Base-by-base conservation (phyloP, 352 stramenopile genomes). In the Lagenidium giganteum region DNA sequence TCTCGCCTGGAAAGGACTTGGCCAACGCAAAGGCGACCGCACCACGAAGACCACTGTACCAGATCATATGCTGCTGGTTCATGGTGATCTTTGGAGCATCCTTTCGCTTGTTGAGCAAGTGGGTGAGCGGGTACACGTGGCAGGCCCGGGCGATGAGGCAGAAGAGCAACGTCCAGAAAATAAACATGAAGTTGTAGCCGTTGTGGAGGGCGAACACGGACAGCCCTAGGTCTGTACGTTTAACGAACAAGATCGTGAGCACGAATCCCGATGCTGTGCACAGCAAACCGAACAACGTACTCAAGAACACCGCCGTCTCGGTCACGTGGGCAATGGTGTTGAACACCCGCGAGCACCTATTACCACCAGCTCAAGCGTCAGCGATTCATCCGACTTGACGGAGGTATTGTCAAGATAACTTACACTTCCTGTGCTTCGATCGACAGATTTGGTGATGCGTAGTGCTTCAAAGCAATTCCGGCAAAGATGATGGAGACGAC, bases 401-500 rank as follows among this genome's bases (percentile, higher is more conserved):
- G 20, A 20, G 26, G 17, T n/a, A n/a, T n/a, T n/a, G n/a, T n/a
- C n/a, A 24, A 49, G 1, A 13, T 32, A 5, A 69, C 70, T 54
- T 75, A 92, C 82, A 90, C 67, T 44, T 90, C 78, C 23, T 85
- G 80, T 22, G 73, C 77, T 54, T 92, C 78, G 1, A 63, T 51
- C 0, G 74, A 79, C 28, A 98, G 54, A 50, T 97, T 98, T 1
- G 84, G 81, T 11, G 70, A 68, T 0, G 83, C 81, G 52, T 97
- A 97, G 43, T 93, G 72, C 61, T 95, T 93, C 63, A 93, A 93
- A 5, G 85, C 67, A 23, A 98, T 92, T 30, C 81, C 93, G 14
- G 86, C 86, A 41, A 98, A 97, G 37, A 98, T 86, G 57, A 97
- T 95, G 0, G 87, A 87, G 11, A 98, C 90, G 53, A 98, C 96